Evolutionary conservation across 176 grass and related monocot genomes (phyloP), one percentile per base, ranked within the genome.

Genomic region (Bonia amplexicaulis): DNA sequence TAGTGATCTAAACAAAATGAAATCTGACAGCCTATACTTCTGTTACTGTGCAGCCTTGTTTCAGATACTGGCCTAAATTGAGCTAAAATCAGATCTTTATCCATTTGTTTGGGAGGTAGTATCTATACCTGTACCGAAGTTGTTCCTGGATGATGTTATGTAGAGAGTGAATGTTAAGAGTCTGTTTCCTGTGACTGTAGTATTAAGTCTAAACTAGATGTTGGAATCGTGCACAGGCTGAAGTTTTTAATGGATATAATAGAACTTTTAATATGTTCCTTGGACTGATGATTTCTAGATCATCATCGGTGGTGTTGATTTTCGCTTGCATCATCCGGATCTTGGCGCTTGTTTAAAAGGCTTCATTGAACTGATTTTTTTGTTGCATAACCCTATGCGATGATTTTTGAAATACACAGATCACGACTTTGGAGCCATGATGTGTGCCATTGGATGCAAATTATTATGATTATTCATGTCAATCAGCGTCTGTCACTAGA

Each of bases 1-100:
- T 60, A 39, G 2, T n/a, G 26, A 26, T 57, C 19, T 39, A n/a
- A 64, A 25, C 59, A 73, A 12, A 73, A 20, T 20, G 57, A 41
- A 78, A 45, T 80, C 69, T 85, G 66, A 85, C 73, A 9, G 6
- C 48, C 0, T 76, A 2, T 42, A 64, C 3, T 31, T 68, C 29
- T 82, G 46, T 27, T 85, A 44, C 47, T 62, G 75, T 81, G 90
- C 90, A 92, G 90, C 90, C 67, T 73, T 92, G 67, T 92, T 92
- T 78, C 90, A 92, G 86, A 92, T 92, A 79, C 1, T 89, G 83
- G 86, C 90, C 72, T 92, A 82, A 85, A 22, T 10, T 0, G 22
- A 87, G 67, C 66, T 40, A 49, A 42, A 64, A 20, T 22, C n/a
- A n/a, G n/a, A n/a, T n/a, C n/a, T n/a, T n/a, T 57, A 47, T 71